phyloP scores from a whole-genome alignment of 2,329 filamentous ascomycete species.

The Alternaria arborescens region DNA sequence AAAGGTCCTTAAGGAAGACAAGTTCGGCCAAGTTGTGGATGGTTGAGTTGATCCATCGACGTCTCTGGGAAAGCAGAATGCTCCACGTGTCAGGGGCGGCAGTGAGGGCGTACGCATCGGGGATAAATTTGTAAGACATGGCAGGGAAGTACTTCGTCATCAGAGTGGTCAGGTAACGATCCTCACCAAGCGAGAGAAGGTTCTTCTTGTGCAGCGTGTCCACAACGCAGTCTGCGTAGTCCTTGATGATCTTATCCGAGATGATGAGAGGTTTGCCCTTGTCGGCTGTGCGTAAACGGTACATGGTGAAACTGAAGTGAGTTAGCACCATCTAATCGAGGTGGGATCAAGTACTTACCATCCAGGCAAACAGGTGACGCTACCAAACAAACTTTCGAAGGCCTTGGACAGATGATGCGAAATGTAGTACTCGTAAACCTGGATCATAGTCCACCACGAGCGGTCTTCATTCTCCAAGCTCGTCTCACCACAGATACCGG shows the following conservation, averaged over 20 bases:
- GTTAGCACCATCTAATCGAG: slow-evolving; percentile 23
- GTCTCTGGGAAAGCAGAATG: slow-evolving; percentile 94
- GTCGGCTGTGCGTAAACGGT: slow-evolving; percentile 91
- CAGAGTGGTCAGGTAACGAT: slow-evolving; percentile 94
- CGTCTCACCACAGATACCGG: slow-evolving; percentile 96
- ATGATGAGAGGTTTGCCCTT: slow-evolving; percentile 95
- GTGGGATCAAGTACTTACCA: slow-evolving; percentile 72
- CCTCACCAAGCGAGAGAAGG: slow-evolving; percentile 88
- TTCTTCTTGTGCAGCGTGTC: slow-evolving; percentile 98
- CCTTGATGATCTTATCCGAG: slow-evolving; percentile 82
- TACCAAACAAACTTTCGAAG: slow-evolving; percentile 97
- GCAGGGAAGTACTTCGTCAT: slow-evolving; percentile 98
- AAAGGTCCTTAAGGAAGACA: slow-evolving; percentile 89
- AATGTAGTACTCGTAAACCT: slow-evolving; percentile 99
- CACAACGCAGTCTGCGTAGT: slow-evolving; percentile 88
- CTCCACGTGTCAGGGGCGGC: slow-evolving; percentile 94
- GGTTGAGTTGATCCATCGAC: slow-evolving; percentile 99
- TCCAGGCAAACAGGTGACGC: slow-evolving; percentile 97
- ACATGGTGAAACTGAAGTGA: slow-evolving; percentile 89
- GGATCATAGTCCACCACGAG: slow-evolving; percentile 99
- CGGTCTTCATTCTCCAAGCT: slow-evolving; percentile 93
- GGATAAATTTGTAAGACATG: slow-evolving; percentile 96
- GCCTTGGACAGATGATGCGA: slow-evolving; percentile 97
- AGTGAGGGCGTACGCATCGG: slow-evolving; percentile 91
- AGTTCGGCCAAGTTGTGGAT: slow-evolving; percentile 95